phyloP scores from a whole-genome alignment of 1,284 basidiomycete genomes.

The Ceratobasidium sp. region DNA sequence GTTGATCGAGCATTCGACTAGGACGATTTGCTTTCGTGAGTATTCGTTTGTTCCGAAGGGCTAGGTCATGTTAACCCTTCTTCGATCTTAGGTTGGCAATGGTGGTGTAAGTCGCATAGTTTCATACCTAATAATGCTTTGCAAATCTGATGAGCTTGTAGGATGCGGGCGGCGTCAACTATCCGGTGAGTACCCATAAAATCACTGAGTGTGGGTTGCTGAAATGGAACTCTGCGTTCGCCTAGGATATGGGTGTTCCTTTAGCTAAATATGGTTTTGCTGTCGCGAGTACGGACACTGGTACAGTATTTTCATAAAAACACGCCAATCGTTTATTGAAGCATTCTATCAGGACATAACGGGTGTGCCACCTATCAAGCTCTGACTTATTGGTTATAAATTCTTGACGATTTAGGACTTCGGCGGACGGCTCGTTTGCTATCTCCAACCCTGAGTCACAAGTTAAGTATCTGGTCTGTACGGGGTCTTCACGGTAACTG shows the following conservation, averaged over 20 bases:
- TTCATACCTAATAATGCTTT: background rate
- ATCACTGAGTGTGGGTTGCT: background rate
- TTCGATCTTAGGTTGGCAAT: constrained; percentile 29
- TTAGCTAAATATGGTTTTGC: constrained; percentile 42
- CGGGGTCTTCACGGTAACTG: background rate
- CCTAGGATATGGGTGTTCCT: constrained; percentile 37
- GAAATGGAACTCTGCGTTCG: background rate
- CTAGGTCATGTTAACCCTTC: background rate
- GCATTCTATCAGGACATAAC: constrained; percentile 17
- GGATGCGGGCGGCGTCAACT: constrained; percentile 39
- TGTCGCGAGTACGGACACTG: constrained; percentile 32
- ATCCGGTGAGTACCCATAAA: constrained; percentile 25
- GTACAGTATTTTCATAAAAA: background rate
- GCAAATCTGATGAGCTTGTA: background rate
- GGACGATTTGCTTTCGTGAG: constrained; percentile 44
- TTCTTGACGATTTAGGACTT: background rate
- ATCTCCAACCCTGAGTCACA: constrained; percentile 42
- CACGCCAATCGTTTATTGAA: no score
- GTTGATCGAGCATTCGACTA: background rate
- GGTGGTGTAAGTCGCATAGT: constrained; percentile 28
- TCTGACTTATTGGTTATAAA: background rate
- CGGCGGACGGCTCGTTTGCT: constrained; percentile 27
- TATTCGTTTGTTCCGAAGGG: background rate
- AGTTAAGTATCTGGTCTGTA: background rate
- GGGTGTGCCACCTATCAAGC: constrained; percentile 10